Conservation (phyloP, 257 asterid genomes). For the Capsicum chinense region DNA sequence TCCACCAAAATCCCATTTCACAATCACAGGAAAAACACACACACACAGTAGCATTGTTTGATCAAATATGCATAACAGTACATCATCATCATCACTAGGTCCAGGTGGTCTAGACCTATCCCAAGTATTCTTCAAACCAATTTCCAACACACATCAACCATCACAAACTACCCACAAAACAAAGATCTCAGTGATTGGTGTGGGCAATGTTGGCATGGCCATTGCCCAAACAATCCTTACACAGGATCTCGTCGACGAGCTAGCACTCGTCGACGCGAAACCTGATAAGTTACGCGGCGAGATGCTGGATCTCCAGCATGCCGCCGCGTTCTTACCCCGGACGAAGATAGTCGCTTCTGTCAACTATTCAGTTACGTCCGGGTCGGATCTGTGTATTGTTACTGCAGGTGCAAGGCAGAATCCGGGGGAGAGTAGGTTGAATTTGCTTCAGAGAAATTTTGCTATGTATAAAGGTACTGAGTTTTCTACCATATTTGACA, state of each 20-base stretch:
- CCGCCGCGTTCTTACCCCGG: constrained; percentile 90
- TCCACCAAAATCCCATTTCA: neutral
- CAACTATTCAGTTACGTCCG: constrained; percentile 60
- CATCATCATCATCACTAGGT: constrained; percentile 66
- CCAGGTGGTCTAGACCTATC: constrained; percentile 76
- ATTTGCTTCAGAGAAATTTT: constrained; percentile 68
- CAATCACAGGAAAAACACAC: no score
- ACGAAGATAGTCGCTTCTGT: constrained; percentile 67
- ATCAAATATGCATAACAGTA: constrained; percentile 53
- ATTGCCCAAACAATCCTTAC: constrained; percentile 91
- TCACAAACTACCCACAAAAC: constrained; percentile 58
- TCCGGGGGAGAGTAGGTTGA: constrained; percentile 76
- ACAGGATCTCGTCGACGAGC: constrained; percentile 77
- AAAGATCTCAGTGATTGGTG: constrained; percentile 81
- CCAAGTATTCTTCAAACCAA: constrained; percentile 65
- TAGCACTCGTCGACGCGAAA: constrained; percentile 72
- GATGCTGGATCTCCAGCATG: constrained; percentile 88
- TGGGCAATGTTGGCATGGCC: constrained; percentile 96
- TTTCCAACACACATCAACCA: constrained; percentile 48
- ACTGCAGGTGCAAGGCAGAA: constrained; percentile 90
- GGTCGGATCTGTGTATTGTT: constrained; percentile 81
- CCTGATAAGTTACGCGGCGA: constrained; percentile 82
- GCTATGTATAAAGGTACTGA: constrained; percentile 41
- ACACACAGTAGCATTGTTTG: neutral
- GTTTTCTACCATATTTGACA: no score